Evolutionary conservation across 345 rosid genomes (phyloP).

Genomic region (Brassica incana): DNA sequence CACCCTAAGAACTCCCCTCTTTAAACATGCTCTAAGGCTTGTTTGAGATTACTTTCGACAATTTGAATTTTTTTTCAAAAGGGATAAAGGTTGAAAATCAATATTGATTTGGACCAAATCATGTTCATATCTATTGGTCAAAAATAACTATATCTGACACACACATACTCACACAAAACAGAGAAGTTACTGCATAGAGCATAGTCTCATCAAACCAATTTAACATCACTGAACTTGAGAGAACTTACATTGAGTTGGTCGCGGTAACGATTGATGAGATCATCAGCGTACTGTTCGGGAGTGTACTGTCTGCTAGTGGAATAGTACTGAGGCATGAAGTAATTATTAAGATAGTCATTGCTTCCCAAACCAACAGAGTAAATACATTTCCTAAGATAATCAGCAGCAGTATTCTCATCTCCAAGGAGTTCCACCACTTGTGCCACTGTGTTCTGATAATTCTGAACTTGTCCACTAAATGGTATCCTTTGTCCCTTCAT

Average conservation of each 20-base stretch:
- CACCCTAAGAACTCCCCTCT: too few species aligned
- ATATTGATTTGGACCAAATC: neutral
- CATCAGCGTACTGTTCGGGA: slow-evolving; percentile 59
- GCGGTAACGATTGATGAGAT: slow-evolving; percentile 57
- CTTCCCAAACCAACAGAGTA: slow-evolving; percentile 78
- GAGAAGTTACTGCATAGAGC: neutral
- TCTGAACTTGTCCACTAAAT: slow-evolving; percentile 73
- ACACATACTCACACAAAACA: neutral
- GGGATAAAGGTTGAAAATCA: neutral
- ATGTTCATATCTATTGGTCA: neutral
- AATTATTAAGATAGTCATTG: slow-evolving; percentile 93
- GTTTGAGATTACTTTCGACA: neutral
- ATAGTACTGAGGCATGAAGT: slow-evolving; percentile 78
- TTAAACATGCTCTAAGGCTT: neutral
- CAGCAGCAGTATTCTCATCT: slow-evolving; percentile 49
- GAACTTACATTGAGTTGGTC: slow-evolving; percentile 57
- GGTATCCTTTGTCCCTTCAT: slow-evolving; percentile 70
- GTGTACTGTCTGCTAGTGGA: slow-evolving; percentile 51
- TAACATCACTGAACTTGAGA: neutral
- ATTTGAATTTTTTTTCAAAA: neutral
- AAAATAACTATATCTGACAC: neutral
- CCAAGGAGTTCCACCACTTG: slow-evolving; percentile 68
- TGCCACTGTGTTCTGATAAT: slow-evolving; percentile 59
- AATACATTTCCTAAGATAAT: slow-evolving; percentile 63
- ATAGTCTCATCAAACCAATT: neutral